Conservation (phyloP, 495 filamentous ascomycete genomes). For the Penicillium cataractarum region DNA sequence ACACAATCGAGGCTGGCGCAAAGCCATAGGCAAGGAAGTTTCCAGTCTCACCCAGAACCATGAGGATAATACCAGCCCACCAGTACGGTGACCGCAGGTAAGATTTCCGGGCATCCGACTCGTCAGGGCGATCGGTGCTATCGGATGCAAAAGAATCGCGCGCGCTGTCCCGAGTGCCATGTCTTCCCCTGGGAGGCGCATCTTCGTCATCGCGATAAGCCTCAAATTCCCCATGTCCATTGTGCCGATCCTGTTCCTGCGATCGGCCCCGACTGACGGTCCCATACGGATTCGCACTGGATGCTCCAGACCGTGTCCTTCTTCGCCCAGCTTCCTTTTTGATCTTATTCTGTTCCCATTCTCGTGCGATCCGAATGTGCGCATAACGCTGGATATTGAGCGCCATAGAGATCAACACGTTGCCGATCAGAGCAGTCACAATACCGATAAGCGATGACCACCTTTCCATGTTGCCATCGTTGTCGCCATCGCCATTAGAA, state of each 20-base stretch:
- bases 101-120: constrained; percentile 49
- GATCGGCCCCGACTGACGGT: constrained; percentile 27
- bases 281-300: constrained; percentile 36
- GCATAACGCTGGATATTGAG: constrained; percentile 97
- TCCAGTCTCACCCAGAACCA: constrained; percentile 89
- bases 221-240: constrained; percentile 17
- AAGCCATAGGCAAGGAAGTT: constrained; percentile 99
- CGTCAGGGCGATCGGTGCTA: constrained; percentile 39
- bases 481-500: constrained; percentile 38
- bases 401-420: constrained; percentile 90
- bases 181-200: constrained; percentile 11
- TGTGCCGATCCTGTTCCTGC: constrained; percentile 12
- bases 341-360: constrained; percentile 58
- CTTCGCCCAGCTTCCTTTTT: constrained; percentile 40
- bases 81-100: constrained; percentile 93
- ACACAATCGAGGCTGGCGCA: constrained; percentile 98
- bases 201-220: constrained; percentile 37
- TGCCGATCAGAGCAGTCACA: constrained; percentile 85
- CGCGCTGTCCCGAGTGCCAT: constrained; percentile 23
- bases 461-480: constrained; percentile 57
- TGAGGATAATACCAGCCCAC: constrained; percentile 91
- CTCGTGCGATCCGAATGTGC: constrained; percentile 74
- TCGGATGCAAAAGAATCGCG: constrained; percentile 45
- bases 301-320: constrained; percentile 23
- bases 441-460: constrained; percentile 97